Conservation (phyloP, 1,139 yeast genomes). For the Nakaseomyces sp. region DNA sequence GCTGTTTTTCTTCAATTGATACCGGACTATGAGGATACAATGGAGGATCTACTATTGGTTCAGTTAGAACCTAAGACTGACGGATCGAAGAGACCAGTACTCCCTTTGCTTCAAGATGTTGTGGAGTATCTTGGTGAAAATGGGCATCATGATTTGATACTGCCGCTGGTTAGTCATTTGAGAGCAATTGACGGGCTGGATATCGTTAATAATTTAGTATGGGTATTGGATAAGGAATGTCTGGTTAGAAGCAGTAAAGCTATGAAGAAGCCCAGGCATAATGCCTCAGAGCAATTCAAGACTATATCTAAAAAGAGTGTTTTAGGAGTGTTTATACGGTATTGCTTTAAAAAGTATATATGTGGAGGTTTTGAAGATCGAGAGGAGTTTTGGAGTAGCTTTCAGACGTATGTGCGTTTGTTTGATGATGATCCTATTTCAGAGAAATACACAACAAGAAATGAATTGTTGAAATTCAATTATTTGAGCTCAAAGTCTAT, state of each 20-base stretch:
- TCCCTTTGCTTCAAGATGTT: conserved; percentile 4
- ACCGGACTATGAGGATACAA: conserved; percentile 7
- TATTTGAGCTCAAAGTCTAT: background rate
- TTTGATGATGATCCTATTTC: conserved; percentile 1
- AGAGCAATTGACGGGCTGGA: conserved; percentile 6
- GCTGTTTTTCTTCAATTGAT: conserved; percentile 16
- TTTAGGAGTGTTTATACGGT: conserved; percentile 16
- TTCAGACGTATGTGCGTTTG: conserved; percentile 9
- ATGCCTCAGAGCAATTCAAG: background rate
- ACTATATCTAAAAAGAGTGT: conserved; percentile 16
- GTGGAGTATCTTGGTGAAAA: background rate
- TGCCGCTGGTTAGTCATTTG: conserved; percentile 4
- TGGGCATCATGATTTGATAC: conserved; percentile 3
- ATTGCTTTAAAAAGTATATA: conserved; percentile 13
- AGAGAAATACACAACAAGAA: background rate
- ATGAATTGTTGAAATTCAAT: background rate
- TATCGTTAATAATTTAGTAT: conserved; percentile 1
- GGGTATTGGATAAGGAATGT: conserved; percentile 6
- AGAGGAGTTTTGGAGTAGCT: conserved; percentile 14
- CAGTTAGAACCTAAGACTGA: conserved; percentile 1
- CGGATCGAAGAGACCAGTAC: conserved; percentile 1
- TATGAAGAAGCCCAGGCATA: background rate
- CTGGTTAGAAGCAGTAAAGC: background rate
- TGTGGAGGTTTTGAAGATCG: conserved; percentile 20
- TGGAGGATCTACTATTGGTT: background rate